Base-by-base conservation (phyloP, 306 rosid genomes). In the Biancaea sappan region DNA sequence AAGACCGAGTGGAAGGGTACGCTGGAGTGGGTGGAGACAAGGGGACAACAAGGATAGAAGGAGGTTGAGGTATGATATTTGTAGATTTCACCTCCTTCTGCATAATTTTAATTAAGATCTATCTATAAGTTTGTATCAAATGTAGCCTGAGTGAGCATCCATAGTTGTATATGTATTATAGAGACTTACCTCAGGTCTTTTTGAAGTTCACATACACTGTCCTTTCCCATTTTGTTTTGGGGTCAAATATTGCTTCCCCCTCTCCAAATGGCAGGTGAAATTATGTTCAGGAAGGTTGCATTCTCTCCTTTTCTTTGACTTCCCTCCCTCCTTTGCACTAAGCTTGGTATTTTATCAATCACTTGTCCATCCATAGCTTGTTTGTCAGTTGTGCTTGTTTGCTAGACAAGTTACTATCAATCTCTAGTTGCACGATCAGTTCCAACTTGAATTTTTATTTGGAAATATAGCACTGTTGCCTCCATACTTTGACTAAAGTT, bases 1-100 rank as follows among this genome's bases (percentile, higher is more conserved):
- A 74, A 72, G 67, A 73, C 50, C 26, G 68, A 64, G 79, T 81
- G 56, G 74, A 70, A 80, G 89, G 74, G 76, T 52, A 78, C 72
- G 53, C 72, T 65, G 79, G 77, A 79, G 79, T 48, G 57, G 62
- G 71, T 63, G 71, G 63, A 60, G 75, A 63, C 37, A 69, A 63
- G 63, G 66, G 64, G 51, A 77, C 57, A 63, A 69, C 53, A 78
- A 22, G 54, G 50, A 70, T 41, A 69, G 22, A 65, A 81, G 77
- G 74, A 65, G 75, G 52, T 75, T 75, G 76, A 75, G 84, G 87
- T 75, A 79, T 79, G 32, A 25, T 52, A 51, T 76, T 51, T 79
- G 64, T 46, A 51, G 41, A 75, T 29, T 75, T 58, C 52, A 57
- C 19, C 22, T 22, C 79, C 64, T 75, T 62, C 41, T 56, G 44